Conservation (phyloP, 768 basidiomycete species). For the Boletus patriciae region DNA sequence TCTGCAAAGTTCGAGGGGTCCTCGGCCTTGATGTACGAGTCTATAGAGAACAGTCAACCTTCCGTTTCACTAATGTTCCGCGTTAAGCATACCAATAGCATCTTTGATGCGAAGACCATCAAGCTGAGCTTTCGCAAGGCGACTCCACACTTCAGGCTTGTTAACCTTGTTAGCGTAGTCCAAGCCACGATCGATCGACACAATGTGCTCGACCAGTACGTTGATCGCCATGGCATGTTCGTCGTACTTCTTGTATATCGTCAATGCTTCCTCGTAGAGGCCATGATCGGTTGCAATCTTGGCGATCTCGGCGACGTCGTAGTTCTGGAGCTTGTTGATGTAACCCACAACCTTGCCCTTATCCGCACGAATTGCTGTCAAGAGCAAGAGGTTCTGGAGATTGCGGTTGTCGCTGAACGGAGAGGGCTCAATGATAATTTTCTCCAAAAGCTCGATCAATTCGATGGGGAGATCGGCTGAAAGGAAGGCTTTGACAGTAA, state of each 20-base stretch:
- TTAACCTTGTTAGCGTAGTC: slow-evolving; percentile 97
- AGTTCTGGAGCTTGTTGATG: slow-evolving; percentile 96
- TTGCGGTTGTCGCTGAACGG: slow-evolving; percentile 98
- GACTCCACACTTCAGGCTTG: slow-evolving; percentile 94
- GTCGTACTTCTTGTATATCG: slow-evolving; percentile 97
- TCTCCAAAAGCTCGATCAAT: slow-evolving; percentile 95
- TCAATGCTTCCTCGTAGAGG: slow-evolving; percentile 93
- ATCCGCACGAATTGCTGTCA: slow-evolving; percentile 96
- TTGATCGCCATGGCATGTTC: slow-evolving; percentile 96
- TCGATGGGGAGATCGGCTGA: slow-evolving; percentile 96
- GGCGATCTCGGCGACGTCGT: slow-evolving; percentile 92
- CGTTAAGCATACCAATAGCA: slow-evolving; percentile 71
- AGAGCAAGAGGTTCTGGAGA: slow-evolving; percentile 89
- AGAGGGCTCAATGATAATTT: slow-evolving; percentile 96
- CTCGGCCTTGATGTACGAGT: slow-evolving; percentile 97
- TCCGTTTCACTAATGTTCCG: neutral
- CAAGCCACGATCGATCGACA: slow-evolving; percentile 93
- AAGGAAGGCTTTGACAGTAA: slow-evolving; percentile 98
- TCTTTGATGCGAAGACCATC: slow-evolving; percentile 98
- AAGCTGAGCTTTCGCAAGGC: slow-evolving; percentile 97
- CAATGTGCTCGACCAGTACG: slow-evolving; percentile 97
- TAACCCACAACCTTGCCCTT: slow-evolving; percentile 98
- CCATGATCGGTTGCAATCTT: slow-evolving; percentile 96
- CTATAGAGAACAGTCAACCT: slow-evolving; percentile 38
- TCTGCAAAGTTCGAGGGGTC: slow-evolving; percentile 93